A percentile compares a stretch with the other conserved stretches of the same genome.
These are phyloP conservation scores for Aspergillus mulundensis DNA, from an alignment of 495 filamentous ascomycete species.

Conservation along the genomic window DNA sequence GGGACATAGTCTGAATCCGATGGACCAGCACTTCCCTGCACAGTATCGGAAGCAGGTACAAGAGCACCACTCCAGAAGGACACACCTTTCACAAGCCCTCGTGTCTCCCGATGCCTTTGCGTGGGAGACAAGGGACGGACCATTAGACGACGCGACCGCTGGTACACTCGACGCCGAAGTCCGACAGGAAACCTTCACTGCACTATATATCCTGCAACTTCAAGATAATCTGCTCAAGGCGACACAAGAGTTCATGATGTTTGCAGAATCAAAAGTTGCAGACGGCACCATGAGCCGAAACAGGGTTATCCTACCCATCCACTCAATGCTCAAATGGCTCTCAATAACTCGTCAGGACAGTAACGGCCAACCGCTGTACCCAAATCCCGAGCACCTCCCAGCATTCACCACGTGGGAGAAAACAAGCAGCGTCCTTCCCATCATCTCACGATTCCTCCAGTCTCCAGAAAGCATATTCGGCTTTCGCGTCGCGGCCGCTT, in stretches of 20 bases:
- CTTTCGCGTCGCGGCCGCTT: slow-evolving; percentile 65
- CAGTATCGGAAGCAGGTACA: slow-evolving; percentile 19
- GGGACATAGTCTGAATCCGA: slow-evolving; percentile 20
- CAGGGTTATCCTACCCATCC: slow-evolving; percentile 57
- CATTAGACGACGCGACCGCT: slow-evolving; percentile 1
- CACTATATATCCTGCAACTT: slow-evolving; percentile 35
- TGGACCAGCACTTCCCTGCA: slow-evolving; percentile 16
- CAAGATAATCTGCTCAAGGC: slow-evolving; percentile 31
- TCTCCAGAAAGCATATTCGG: slow-evolving; percentile 51
- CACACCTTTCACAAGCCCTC: slow-evolving; percentile 21
- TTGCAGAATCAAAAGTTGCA: slow-evolving; percentile 48
- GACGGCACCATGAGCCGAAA: slow-evolving; percentile 60
- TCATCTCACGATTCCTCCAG: slow-evolving; percentile 24
- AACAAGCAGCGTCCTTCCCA: slow-evolving; percentile 33
- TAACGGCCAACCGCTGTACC: slow-evolving; percentile 18
- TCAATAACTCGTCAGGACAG: slow-evolving; percentile 17
- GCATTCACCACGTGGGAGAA: slow-evolving; percentile 58
- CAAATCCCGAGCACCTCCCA: slow-evolving; percentile 70
- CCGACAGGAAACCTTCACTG: slow-evolving; percentile 30
- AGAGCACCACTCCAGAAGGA: slow-evolving; percentile 20
- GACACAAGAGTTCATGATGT: slow-evolving; percentile 51
- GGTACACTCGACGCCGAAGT: slow-evolving; percentile 23
- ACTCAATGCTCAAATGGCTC: slow-evolving; percentile 46
- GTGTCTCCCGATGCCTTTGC: slow-evolving; percentile 30
- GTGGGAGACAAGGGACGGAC: slow-evolving; percentile 6